Conservation (phyloP, 768 basidiomycete species). For the Lentinula edodes region DNA sequence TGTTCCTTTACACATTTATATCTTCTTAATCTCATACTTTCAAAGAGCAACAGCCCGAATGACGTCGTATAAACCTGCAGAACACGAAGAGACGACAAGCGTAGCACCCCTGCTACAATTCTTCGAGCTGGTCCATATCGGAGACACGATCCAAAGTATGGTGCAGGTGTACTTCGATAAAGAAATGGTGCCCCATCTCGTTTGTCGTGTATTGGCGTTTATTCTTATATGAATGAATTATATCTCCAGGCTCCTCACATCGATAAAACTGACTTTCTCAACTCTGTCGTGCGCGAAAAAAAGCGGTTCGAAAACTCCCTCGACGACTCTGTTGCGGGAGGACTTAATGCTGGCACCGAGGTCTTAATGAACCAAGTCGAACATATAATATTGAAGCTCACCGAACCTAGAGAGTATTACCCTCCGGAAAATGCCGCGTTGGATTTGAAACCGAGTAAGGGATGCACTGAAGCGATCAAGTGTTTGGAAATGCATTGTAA, state of each 20-base stretch:
- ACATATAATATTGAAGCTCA: constrained; percentile 81
- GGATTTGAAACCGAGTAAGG: constrained; percentile 81
- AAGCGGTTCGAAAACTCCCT: constrained; percentile 90
- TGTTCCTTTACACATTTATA: constrained; percentile 17
- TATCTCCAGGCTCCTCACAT: constrained; percentile 69
- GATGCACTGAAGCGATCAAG: constrained; percentile 84
- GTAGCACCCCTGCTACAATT: constrained; percentile 95
- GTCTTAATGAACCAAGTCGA: constrained; percentile 97
- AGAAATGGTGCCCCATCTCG: background rate
- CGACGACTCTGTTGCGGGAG: constrained; percentile 91
- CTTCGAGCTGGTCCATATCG: constrained; percentile 95
- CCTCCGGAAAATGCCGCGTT: constrained; percentile 75
- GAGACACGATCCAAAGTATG: constrained; percentile 96
- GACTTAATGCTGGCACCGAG: constrained; percentile 92
- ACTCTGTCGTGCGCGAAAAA: constrained; percentile 91
- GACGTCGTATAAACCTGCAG: constrained; percentile 83
- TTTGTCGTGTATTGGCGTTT: background rate
- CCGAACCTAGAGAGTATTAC: constrained; percentile 84
- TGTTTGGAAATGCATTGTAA: constrained; percentile 91
- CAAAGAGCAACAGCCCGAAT: constrained; percentile 84
- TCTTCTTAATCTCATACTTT: background rate
- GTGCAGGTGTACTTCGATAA: constrained; percentile 79
- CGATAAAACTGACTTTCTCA: constrained; percentile 90
- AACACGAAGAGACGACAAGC: constrained; percentile 68
- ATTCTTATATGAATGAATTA: background rate